Base-by-base conservation (phyloP, 805 yeast genomes). In the Ogataea pignaliae region DNA sequence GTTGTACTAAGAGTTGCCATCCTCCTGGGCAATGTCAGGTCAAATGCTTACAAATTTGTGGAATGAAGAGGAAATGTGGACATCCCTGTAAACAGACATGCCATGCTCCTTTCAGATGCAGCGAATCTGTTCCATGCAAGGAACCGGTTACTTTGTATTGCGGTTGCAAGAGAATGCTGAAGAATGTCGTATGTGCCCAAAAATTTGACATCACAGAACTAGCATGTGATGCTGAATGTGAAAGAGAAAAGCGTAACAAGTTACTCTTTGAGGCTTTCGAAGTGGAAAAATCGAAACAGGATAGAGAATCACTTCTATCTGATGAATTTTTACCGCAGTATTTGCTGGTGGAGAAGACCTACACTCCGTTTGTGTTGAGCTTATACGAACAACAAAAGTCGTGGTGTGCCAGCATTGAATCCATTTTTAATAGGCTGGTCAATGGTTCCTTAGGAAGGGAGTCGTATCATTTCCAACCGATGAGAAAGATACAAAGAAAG, bases 221-320 rank as follows among this genome's bases (percentile, higher is more conserved):
- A 21, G 73, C 71, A 17, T 89, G 97, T 69, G 85, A 83, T 56
- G 84, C 80, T 10, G 78, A 76, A 21, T 89, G 97, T 67, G 79
- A 70, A 11, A 63, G 73, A 40, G 69, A 71, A 16, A 71, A 76
- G 52, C 71, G 96, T 43, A 85, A 84, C 48, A 71, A 69, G 36
- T 71, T 73, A 49, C 64, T 90, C 39, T 76, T 81, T 43, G 76
- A 72, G 21, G 95, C 95, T 0, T 78, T 89, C 43, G 65, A 66
- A 10, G 17, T 56, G 17, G 50, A 45, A 10, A 39, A 45, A 7
- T 31, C 44, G 11, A 21, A 21, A 21, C 39, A 33, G 11, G 46
- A 39, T 3, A 33, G 48, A 26, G 53, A 53, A 15, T 36, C 49
- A 8, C 21, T 46, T 2, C 33, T 47, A 13, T 42, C 55, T 3